Evolutionary conservation across 2,329 filamentous ascomycete genomes (phyloP), one percentile per base, ranked within the genome.

Genomic region (Fusarium torulosum): DNA sequence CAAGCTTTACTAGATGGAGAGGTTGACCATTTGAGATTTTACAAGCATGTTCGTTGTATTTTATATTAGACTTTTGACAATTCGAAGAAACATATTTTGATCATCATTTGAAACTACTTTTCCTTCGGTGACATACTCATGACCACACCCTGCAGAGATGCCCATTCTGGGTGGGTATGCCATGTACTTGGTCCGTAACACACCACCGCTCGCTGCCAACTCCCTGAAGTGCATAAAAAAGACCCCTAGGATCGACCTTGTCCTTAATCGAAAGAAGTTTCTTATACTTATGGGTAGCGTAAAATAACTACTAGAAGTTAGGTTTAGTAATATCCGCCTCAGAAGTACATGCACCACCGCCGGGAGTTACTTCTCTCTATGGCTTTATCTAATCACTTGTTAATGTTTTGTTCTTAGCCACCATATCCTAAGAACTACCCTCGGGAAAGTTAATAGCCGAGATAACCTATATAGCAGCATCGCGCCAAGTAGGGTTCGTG

Each of bases 91-190:
- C 7, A 23, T n/a, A 43, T 17, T 15, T 9, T 25, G 15, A 9
- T 4, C 9, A 17, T 7, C 11, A 13, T 2, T 4, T 49, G 66
- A 7, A 63, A 46, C 14, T 33, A 2, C 29, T 4, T 8, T 56
- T 63, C 11, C 66, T 7, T 13, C 10, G 27, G 27, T 29, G 27
- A 29, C 27, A 29, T 29, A 4, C 27, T 29, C 27, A 4, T 29
- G 10, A 9, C 27, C 11, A 29, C 10, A 29, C 27, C 10, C 27
- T 29, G 27, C 27, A 29, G 11, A 29, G 27, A 4, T 58, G 63
- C 7, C 70, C 70, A 19, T 73, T 73, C 41, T 73, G 70, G 4
- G 71, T 73, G 5, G 71, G 68, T 20, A 73, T 35, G 11, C 70
- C 63, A 15, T 59, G 45, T 4, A 72, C 25, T 41, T 73, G 71